Base-by-base conservation (phyloP, 1,139 yeast species). In the Yamadazyma dushanensis region DNA sequence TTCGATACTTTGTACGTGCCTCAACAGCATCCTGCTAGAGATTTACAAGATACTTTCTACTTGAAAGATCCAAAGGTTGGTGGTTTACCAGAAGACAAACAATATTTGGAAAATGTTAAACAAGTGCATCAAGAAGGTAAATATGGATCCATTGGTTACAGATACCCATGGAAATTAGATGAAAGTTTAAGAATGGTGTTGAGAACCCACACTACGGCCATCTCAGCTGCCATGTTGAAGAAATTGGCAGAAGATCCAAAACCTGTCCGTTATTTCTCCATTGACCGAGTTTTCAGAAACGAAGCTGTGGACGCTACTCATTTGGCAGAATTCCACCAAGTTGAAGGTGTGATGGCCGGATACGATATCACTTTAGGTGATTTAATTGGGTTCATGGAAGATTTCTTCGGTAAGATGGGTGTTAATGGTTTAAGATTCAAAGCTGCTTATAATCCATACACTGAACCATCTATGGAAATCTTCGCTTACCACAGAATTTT, bases 291-390 rank as follows among this genome's bases (percentile, higher is more conserved):
- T 45, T 94, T 94, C 85, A 87, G 99, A 72, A 94, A 94, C 61
- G 99, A 94, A 72, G 97, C 99, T 16, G 98, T 94, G 37, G 99
- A 94, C 61, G 98, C 97, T 37, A 94, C 99, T n/a, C 99, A 94
- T 66, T 78, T 94, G 66, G 98, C 98, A 18, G 99, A 94, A 70
- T 94, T 94, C 76, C 97, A 92, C 67, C 99, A 94, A 71, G 95
- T 94, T 44, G 99, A 94, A 70, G 99, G 99, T 70, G 98, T 94
- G 38, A 75, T 94, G 61, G 98, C 97, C 25, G 98, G 95, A 57
- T 90, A 88, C 66, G 86, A 89, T 63, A 73, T 92, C 54, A 90
- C 98, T 15, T 73, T 94, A 52, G 98, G 98, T 44, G 97, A 90
- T 59, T 76, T 94, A 63, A 94, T 94, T 64, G 96, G 97, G 29